Evolutionary conservation across 352 stramenopile genomes (phyloP).

Genomic region (Phytophthora crassamura): DNA sequence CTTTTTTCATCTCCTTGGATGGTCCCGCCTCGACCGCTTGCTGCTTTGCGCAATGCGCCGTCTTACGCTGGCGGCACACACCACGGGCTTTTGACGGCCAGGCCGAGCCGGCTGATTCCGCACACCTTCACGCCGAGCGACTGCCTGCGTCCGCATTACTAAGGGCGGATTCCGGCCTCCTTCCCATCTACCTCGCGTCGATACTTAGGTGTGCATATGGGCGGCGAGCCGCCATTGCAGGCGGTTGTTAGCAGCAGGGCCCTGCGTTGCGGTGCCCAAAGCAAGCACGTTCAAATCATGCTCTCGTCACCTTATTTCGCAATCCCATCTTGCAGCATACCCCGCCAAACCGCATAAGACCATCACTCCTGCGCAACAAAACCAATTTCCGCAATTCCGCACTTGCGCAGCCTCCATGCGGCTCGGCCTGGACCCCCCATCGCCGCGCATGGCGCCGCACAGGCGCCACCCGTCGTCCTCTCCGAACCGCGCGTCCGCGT

Average conservation of each 20-base stretch:
- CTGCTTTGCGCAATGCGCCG: neutral
- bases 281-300: slow-evolving; percentile 17
- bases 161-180: neutral
- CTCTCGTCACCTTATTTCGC: neutral
- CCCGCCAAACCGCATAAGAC: slow-evolving; percentile 3
- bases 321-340: slow-evolving; percentile 4
- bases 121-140: slow-evolving; percentile 6
- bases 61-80: slow-evolving; percentile 8
- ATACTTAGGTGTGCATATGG: neutral
- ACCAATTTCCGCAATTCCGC: neutral
- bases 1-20: slow-evolving; percentile 1
- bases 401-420: slow-evolving; percentile 26
- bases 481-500: slow-evolving; percentile 14
- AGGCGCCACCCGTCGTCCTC: neutral
- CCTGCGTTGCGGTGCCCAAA: neutral
- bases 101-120: slow-evolving; percentile 11
- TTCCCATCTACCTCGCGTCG: slow-evolving; percentile 17
- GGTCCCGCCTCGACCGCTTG: neutral
- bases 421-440: slow-evolving; percentile 20
- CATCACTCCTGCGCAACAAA: neutral
- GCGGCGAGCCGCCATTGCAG: too few species aligned
- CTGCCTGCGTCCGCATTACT: slow-evolving; percentile 26
- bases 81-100: slow-evolving; percentile 14
- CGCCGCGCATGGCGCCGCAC: slow-evolving; percentile 16
- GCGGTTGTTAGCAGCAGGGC: too few species aligned